phyloP scores from a whole-genome alignment of 1,139 yeast genomes.

The Schwanniomyces etchellsii region DNA sequence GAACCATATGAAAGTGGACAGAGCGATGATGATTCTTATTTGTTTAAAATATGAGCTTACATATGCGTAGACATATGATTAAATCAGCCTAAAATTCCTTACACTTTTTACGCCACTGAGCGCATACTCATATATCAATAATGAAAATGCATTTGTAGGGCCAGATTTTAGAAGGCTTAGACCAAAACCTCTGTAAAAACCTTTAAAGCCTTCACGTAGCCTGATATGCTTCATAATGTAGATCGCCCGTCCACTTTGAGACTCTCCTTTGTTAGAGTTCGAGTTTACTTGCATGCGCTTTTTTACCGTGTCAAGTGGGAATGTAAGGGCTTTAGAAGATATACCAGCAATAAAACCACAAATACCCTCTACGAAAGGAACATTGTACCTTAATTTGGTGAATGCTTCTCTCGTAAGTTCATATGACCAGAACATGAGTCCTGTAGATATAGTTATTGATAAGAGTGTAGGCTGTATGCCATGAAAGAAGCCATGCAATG shows the following conservation, averaged over 20 bases:
- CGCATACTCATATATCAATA: slow-evolving; percentile 61
- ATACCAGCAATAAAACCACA: slow-evolving; percentile 80
- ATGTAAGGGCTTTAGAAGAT: slow-evolving; percentile 64
- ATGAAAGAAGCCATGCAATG: slow-evolving; percentile 51
- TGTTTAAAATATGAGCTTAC: slow-evolving; percentile 19
- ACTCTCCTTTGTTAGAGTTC: slow-evolving; percentile 11
- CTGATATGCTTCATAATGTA: slow-evolving; percentile 11
- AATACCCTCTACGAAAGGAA: slow-evolving; percentile 52
- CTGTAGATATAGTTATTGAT: slow-evolving; percentile 62
- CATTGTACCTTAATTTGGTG: slow-evolving; percentile 13
- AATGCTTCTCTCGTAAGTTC: slow-evolving; percentile 38
- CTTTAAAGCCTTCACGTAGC: slow-evolving; percentile 45
- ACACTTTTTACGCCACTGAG: slow-evolving; percentile 8
- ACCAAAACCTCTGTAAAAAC: slow-evolving; percentile 70
- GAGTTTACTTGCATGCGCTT: slow-evolving; percentile 70
- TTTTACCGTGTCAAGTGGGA: slow-evolving; percentile 82
- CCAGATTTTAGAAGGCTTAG: slow-evolving; percentile 72
- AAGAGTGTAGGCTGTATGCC: slow-evolving; percentile 62
- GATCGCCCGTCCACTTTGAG: background rate
- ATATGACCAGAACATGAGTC: slow-evolving; percentile 65
- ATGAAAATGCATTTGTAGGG: slow-evolving; percentile 76
- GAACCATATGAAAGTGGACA: slow-evolving; percentile 11
- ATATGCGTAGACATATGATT: background rate
- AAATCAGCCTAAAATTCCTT: slow-evolving; percentile 2
- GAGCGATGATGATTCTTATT: slow-evolving; percentile 27